Percentiles rank a stretch among this genome's conserved stretches.
Evolutionary conservation across 176 grass and related monocot genomes (phyloP).

Genomic region (Puccinellia tenuiflora): DNA sequence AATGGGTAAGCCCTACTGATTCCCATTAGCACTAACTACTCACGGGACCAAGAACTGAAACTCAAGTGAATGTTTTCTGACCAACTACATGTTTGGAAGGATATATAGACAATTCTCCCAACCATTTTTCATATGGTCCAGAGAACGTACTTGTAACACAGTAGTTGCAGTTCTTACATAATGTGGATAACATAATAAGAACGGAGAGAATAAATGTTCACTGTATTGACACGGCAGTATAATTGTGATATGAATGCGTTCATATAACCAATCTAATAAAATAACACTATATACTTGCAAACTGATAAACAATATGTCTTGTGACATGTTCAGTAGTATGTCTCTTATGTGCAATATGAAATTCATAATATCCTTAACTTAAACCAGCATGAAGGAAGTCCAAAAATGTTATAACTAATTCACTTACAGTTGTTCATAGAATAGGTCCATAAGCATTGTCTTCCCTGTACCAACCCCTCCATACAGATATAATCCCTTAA

Average conservation of each 20-base stretch:
- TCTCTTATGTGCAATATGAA: not conserved
- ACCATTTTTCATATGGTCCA: not conserved
- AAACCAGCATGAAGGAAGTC: not conserved
- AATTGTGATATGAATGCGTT: not conserved
- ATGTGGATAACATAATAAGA: not conserved
- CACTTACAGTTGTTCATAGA: conserved; percentile 82
- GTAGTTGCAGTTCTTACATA: not conserved
- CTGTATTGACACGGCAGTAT: not conserved
- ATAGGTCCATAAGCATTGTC: conserved; percentile 97
- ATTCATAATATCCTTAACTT: not conserved
- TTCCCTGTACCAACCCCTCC: conserved; percentile 93
- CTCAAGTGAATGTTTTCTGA: not conserved
- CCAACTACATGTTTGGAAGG: not conserved
- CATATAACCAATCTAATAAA: not conserved
- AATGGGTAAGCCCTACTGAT: not conserved
- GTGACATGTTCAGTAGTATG: not conserved
- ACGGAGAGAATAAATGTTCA: not conserved
- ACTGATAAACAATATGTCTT: not conserved
- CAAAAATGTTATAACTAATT: not conserved
- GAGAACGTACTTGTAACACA: no score
- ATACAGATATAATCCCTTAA: conserved; percentile 81
- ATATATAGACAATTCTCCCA: not conserved
- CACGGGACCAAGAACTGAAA: not conserved
- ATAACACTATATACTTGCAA: not conserved
- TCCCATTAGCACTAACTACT: not conserved